Evolutionary conservation across 2,329 filamentous ascomycete species (phyloP), one percentile per base, ranked within the genome.

Genomic region (Sporothrix variecibatus): DNA sequence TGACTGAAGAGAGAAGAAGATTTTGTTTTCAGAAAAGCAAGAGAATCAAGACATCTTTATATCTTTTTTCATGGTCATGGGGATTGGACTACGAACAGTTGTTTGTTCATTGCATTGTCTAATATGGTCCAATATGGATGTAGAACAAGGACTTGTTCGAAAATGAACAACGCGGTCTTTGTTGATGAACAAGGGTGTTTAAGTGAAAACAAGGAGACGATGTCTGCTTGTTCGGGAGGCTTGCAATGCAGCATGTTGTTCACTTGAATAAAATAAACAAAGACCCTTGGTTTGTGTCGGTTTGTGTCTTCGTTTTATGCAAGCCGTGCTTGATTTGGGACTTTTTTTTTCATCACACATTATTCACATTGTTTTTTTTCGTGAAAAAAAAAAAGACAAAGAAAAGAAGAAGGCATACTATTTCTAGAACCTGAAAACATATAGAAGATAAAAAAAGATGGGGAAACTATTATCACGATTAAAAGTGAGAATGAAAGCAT

Each of bases 1-100:
- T 68, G 65, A 68, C 65, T 68, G 43, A 11, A 68, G 46, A 68
- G 43, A 34, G n/a, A 20, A 68, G 65, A 51, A 15, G 65, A 34
- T 28, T 28, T 43, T 3, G 56, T 31, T 68, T 49, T 49, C 20
- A 9, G n/a, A 17, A 65, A 28, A 43, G 62, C n/a, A 28, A 67
- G 38, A 43, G 17, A 46, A 9, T 12, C 11, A 4, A 15, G 12
- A 28, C 15, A 28, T 9, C 11, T 23, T 67, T 67, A 67, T 67
- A 20, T n/a, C 43, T 46, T 65, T 28, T 6, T 12, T 64, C 60
- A 43, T 17, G 11, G 5, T 20, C 38, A 5, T 20, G 62, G 15
- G 20, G 5, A 40, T 23, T 17, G 3, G 1, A 43, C 1, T 17
- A 17, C 7, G 56, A 46, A 46, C 38, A 28, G 26, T 5, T 12